Base-by-base conservation (phyloP, 768 basidiomycete genomes). In the Gelatoporia subvermispora region DNA sequence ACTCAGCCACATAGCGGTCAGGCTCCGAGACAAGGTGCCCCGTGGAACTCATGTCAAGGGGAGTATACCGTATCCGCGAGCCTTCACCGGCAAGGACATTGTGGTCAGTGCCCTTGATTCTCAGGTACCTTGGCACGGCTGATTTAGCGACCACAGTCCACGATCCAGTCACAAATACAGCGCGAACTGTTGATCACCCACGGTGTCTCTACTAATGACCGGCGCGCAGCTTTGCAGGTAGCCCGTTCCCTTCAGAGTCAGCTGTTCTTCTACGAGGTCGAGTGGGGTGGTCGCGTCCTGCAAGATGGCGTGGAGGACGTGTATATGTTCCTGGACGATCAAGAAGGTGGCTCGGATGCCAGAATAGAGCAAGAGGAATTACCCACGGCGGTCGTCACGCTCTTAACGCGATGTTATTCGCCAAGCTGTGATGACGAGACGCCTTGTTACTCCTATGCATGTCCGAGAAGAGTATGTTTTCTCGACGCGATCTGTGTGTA, bases 251-350 rank as follows among this genome's bases (percentile, higher is more conserved):
- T 98, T 34, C 93, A 97, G 61, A 85, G 80, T 50, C 92, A 95
- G 63, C 76, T 98, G 4, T 97, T 93, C 74, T 94, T 96, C 66
- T 91, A 92, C 61, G 95, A 98, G 64, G 93, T 97, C 7, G 93
- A 97, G 62, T 95, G 93, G 90, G 91, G 88, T 24, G 82, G 84
- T 43, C 81, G 84, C 17, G 74, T 84, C 1, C 68, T 96, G 47
- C 81, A 87, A 48, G 93, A 94, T 60, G 84, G 88, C 3, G 88
- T 94, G 3, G 93, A 94, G 59, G 91, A 94, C 53, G 93, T 96
- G 5, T 96, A 89, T 68, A 88, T 87, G 75, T 95, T 96, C 66
- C 72, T 90, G 60, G 91, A 91, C 49, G 93, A 94, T 54, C 74
- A 78, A 35, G 83, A 84, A 47, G 84, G 83, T 21, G 67, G 67